Base-by-base conservation (phyloP, 192 early-diverging fungal species). In the Podila minutissima region DNA sequence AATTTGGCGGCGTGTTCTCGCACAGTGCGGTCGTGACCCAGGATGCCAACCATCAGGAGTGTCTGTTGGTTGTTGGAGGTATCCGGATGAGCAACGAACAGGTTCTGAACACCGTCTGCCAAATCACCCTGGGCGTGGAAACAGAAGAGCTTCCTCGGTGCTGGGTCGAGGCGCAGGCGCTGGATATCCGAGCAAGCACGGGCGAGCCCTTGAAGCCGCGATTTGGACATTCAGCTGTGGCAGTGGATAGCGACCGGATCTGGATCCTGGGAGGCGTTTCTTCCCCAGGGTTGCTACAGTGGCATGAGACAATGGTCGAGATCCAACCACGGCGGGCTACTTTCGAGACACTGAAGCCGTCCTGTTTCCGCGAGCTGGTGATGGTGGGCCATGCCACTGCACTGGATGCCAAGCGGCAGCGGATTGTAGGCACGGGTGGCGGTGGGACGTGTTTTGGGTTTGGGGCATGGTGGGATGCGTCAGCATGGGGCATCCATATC, bases 391-490 rank as follows among this genome's bases (percentile, higher is more conserved):
- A 81, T 65, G 66, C 77, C 29, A 66, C 77, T 22, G 71, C 35
- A 4, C 0, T 81, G 8, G 77, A 81, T 22, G 46, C 50, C 13
- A 64, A 29, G 13, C 71, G 77, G 2, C 58, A 62, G 13, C 65
- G 67, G 46, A 33, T 81, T 53, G 59, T 81, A 66, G 77, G 77
- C 11, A 62, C 72, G 19, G 77, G 77, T 24, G 77, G 77, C 4
- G 77, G 77, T 60, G 77, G 77, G 41, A 81, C 77, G 9, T 81
- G 77, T 62, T 81, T 81, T 55, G 77, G 77, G 5, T 81, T 81
- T 66, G 77, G 77, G 1, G 70, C 77, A 19, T 73, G 70, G 71
- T 81, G 77, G 77, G 77, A 81, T 61, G 41, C 70, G 10, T 24
- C 49, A 0, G 61, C 35, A 13, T 81, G 77, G 77, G 77, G 53